phyloP scores from a whole-genome alignment of 495 filamentous ascomycete species.

The Daldinia concentrica region DNA sequence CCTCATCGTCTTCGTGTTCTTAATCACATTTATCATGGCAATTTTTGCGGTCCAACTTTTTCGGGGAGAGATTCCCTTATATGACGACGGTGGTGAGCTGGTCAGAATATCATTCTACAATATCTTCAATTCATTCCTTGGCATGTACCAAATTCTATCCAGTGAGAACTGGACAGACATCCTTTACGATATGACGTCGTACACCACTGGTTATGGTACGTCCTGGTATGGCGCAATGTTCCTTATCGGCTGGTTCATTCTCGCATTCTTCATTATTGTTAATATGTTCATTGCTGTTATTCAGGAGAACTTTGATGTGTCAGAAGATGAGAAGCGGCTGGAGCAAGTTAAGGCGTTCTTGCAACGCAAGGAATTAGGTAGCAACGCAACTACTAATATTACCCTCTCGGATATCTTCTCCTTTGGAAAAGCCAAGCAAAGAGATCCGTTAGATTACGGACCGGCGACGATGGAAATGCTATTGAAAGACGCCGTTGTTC shows the following conservation, averaged over 20 bases:
- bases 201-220: constrained; percentile 67
- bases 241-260: constrained; percentile 93
- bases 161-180: constrained; percentile 95
- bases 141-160: constrained; percentile 98
- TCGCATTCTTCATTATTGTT: constrained; percentile 94
- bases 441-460: constrained; percentile 88
- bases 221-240: constrained; percentile 97
- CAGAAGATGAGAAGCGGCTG: constrained; percentile 96
- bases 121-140: constrained; percentile 94
- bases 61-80: constrained; percentile 77
- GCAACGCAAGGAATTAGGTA: constrained; percentile 86
- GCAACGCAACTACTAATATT: constrained; percentile 69
- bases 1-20: constrained; percentile 93
- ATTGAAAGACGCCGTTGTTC: constrained; percentile 91
- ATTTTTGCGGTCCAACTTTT: constrained; percentile 96
- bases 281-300: constrained; percentile 99
- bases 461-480: constrained; percentile 93
- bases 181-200: constrained; percentile 81
- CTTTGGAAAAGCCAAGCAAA: constrained; percentile 72
- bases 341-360: constrained; percentile 95
- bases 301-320: constrained; percentile 99
- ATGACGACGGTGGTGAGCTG: constrained; percentile 63
- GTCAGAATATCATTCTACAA: constrained; percentile 81
- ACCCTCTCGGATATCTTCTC: constrained; percentile 89
- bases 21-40: constrained; percentile 91